Evolutionary conservation across 2,329 filamentous ascomycete genomes (phyloP).

Genomic region (Aspergillus amoenus): DNA sequence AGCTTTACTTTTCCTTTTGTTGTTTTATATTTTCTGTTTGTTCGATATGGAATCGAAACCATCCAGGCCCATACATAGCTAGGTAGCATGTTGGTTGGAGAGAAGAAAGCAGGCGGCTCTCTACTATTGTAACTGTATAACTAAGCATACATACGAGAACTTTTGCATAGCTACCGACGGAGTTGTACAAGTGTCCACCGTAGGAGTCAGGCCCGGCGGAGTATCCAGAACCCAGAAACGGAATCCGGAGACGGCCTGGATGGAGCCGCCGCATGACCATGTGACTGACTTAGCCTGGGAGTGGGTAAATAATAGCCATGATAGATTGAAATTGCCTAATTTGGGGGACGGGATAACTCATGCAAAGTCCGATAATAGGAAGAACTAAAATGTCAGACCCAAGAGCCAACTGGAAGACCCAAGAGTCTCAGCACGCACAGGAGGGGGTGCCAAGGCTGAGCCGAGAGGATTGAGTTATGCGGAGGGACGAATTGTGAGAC

Average conservation of each 20-base stretch:
- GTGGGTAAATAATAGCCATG: neutral
- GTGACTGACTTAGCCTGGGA: neutral
- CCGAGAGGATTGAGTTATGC: neutral
- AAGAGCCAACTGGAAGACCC: no score
- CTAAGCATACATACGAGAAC: neutral
- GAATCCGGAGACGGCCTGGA: neutral
- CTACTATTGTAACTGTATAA: conserved; percentile 1
- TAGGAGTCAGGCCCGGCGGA: neutral
- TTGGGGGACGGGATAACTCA: neutral
- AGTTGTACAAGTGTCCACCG: no score
- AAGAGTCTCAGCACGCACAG: no score
- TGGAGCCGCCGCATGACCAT: neutral
- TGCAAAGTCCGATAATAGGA: neutral
- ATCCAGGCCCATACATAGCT: conserved; percentile 5
- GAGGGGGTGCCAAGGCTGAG: neutral
- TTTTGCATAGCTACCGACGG: neutral
- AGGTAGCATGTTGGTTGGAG: conserved; percentile 2
- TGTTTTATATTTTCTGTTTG: neutral
- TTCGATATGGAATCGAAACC: neutral
- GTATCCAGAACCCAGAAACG: neutral
- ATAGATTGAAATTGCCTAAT: neutral
- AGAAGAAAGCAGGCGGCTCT: conserved; percentile 2
- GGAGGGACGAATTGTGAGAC: neutral
- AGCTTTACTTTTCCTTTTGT: conserved; percentile 1
- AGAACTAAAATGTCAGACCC: neutral